These are phyloP conservation scores for Helicocarpus griseus DNA, from an alignment of 2,329 filamentous ascomycete genomes.

Conservation along the genomic window DNA sequence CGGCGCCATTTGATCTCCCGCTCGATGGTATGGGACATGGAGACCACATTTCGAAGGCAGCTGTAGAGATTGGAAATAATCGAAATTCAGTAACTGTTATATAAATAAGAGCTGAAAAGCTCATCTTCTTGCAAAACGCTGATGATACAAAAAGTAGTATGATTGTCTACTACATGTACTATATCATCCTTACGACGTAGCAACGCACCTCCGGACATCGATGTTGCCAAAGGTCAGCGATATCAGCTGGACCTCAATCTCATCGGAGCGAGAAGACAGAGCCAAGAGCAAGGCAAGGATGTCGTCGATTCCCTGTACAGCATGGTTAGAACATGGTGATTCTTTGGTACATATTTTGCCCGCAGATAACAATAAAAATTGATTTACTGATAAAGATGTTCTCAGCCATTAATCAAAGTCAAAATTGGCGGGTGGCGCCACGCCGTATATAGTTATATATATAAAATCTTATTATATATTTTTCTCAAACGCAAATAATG, in stretches of 20 bases:
- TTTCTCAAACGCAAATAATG: too few relatives aligned
- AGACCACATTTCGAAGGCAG: conserved; percentile 79
- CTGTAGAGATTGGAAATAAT: conserved; percentile 38
- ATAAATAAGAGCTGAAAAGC: background rate
- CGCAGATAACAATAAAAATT: background rate
- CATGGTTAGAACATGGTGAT: background rate
- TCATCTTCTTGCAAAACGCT: background rate
- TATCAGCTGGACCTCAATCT: conserved; percentile 75
- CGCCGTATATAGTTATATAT: background rate
- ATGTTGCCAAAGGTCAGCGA: conserved; percentile 94
- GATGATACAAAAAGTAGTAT: background rate
- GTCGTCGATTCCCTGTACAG: conserved; percentile 67
- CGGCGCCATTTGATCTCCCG: conserved; percentile 80
- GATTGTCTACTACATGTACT: background rate
- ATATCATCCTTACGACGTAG: background rate
- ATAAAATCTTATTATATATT: too few relatives aligned
- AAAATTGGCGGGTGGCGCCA: too few relatives aligned
- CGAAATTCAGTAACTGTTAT: too few relatives aligned
- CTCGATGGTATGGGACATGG: conserved; percentile 84
- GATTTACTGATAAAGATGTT: background rate
- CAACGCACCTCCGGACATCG: conserved; percentile 61
- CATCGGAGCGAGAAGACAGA: conserved; percentile 68
- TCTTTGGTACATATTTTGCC: background rate
- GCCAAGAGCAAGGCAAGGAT: conserved; percentile 79
- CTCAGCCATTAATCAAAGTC: too few relatives aligned